These are phyloP conservation scores for Septoria linicola DNA, from an alignment of 2,329 filamentous ascomycete species.

Conservation along the genomic window DNA sequence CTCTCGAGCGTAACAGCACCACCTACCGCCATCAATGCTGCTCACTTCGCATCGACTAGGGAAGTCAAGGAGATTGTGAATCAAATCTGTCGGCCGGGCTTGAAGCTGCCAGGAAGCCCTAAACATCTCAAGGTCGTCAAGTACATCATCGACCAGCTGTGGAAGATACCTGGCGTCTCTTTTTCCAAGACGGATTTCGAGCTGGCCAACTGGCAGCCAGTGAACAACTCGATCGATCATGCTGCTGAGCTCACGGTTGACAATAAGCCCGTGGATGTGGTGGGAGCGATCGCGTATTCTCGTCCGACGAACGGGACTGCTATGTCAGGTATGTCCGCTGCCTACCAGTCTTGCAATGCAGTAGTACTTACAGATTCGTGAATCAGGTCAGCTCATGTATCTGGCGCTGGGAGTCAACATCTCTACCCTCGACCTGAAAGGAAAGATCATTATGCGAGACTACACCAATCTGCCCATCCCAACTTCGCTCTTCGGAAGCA, in stretches of 20 bases:
- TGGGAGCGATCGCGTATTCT: conserved; percentile 8
- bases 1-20: too few relatives aligned
- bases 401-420: conserved; percentile 3
- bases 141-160: conserved; percentile 6
- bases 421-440: not conserved
- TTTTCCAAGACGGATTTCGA: conserved; percentile 3
- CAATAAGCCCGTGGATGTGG: conserved; percentile 1
- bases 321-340: conserved; percentile 5
- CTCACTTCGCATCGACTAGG: not conserved
- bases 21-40: not conserved
- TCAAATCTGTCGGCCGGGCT: not conserved
- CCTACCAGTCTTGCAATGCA: too few relatives aligned
- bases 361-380: too few relatives aligned
- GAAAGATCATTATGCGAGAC: conserved; percentile 11
- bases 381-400: conserved; percentile 7
- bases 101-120: not conserved
- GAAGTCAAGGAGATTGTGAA: not conserved
- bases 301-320: conserved; percentile 10
- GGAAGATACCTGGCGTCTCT: not conserved
- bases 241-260: conserved; percentile 2
- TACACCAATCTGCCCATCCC: not conserved
- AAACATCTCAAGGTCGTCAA: conserved; percentile 7
- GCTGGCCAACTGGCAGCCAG: conserved; percentile 14
- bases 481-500: not conserved
- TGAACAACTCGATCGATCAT: not conserved